phyloP scores from a whole-genome alignment of 2,329 filamentous ascomycete species.

The Colletotrichum lini region DNA sequence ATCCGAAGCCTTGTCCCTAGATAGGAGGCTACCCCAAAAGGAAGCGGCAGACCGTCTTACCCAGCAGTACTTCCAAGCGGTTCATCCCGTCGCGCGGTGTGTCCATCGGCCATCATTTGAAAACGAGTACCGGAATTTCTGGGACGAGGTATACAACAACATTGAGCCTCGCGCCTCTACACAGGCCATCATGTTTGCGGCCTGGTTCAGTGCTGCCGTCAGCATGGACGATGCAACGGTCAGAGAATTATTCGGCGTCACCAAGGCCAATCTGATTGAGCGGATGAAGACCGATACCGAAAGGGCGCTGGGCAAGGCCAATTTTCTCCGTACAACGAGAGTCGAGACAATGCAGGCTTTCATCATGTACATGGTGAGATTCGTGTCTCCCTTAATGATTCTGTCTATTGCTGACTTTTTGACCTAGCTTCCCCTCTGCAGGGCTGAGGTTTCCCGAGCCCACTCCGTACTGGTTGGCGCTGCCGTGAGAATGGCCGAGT shows the following conservation, averaged over 20 bases:
- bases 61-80: constrained; percentile 76
- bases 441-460: constrained; percentile 79
- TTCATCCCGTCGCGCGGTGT: constrained; percentile 78
- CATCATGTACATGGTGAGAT: constrained; percentile 79
- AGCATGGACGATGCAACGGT: constrained; percentile 73
- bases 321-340: constrained; percentile 78
- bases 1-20: constrained; percentile 63
- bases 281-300: constrained; percentile 78
- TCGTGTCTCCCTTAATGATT: not conserved
- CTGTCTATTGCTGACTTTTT: constrained; percentile 43
- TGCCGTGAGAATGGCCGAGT: constrained; percentile 81
- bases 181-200: constrained; percentile 79
- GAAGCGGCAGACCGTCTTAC: constrained; percentile 73
- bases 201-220: constrained; percentile 77
- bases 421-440: constrained; percentile 76
- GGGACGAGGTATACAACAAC: constrained; percentile 71
- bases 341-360: constrained; percentile 84
- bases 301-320: constrained; percentile 76
- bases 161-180: constrained; percentile 75
- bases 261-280: constrained; percentile 71
- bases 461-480: constrained; percentile 81
- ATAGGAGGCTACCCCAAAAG: constrained; percentile 73
- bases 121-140: constrained; percentile 74
- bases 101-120: constrained; percentile 79
- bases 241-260: constrained; percentile 64